Evolutionary conservation across 2,329 filamentous ascomycete species (phyloP).

Genomic region (Nemania bipapillata): DNA sequence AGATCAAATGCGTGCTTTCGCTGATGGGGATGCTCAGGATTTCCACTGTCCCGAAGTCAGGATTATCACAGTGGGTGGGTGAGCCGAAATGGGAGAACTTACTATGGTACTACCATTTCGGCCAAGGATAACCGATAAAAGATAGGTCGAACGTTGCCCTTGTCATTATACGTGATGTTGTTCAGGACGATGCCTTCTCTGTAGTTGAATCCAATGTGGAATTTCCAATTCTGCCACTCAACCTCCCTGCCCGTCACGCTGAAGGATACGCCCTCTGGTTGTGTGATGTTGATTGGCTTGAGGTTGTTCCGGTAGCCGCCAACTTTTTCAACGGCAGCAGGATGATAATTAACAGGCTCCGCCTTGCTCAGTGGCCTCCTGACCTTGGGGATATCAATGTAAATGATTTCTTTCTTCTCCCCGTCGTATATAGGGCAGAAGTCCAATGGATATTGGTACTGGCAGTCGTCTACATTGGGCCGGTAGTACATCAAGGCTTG

Average conservation of each 20-base stretch:
- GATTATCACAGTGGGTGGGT: neutral
- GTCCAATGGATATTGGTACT: constrained; percentile 91
- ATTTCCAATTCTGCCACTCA: constrained; percentile 92
- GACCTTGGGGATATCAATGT: constrained; percentile 83
- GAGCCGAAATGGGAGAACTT: constrained; percentile 38
- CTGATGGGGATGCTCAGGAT: constrained; percentile 82
- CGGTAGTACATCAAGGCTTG: constrained; percentile 97
- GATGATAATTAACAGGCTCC: constrained; percentile 81
- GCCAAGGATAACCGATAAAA: constrained; percentile 91
- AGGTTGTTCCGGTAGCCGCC: constrained; percentile 81
- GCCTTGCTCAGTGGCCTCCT: constrained; percentile 78
- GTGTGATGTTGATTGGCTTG: constrained; percentile 88
- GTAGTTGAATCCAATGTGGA: constrained; percentile 96
- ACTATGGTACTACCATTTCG: constrained; percentile 93
- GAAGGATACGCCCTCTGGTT: constrained; percentile 90
- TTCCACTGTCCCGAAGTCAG: constrained; percentile 60
- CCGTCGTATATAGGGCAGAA: constrained; percentile 93
- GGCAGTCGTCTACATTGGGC: constrained; percentile 83
- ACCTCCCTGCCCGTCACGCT: constrained; percentile 77
- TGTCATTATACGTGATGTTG: constrained; percentile 90
- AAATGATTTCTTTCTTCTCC: constrained; percentile 79
- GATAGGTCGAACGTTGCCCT: constrained; percentile 77
- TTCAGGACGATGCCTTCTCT: constrained; percentile 89
- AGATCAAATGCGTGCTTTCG: constrained; percentile 84
- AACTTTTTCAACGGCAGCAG: constrained; percentile 74